Conservation (phyloP, 148 eudicot genomes). For the Cornus florida region DNA sequence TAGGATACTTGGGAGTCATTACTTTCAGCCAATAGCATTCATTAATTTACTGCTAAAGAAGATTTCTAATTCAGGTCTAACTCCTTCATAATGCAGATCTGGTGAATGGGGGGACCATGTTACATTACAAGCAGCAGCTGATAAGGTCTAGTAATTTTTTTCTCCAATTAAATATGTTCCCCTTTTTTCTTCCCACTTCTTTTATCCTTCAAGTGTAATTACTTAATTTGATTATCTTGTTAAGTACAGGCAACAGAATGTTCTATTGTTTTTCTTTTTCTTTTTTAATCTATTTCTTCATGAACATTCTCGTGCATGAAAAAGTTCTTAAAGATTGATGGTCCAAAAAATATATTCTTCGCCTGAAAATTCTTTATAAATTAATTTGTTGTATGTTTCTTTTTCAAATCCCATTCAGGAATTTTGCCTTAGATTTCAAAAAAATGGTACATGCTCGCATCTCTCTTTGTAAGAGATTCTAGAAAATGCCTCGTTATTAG, state of each 20-base stretch:
- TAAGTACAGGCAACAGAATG: neutral
- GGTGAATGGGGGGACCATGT: constrained; percentile 98
- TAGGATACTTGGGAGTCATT: constrained; percentile 30
- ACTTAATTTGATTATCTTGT: constrained; percentile 2
- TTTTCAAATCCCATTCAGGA: neutral
- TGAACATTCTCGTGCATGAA: neutral
- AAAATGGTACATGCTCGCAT: neutral
- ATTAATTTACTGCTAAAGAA: constrained; percentile 1
- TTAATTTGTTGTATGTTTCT: neutral
- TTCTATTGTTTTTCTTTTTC: neutral
- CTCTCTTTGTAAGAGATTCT: neutral
- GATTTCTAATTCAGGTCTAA: neutral
- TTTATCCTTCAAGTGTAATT: neutral
- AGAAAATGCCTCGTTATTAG: too few relatives aligned
- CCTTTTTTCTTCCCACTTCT: neutral
- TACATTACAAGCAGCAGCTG: constrained; percentile 95
- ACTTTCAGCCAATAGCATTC: constrained; percentile 4
- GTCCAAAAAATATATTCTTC: neutral
- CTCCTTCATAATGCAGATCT: constrained; percentile 38
- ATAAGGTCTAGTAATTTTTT: constrained; percentile 47
- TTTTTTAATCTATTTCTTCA: neutral
- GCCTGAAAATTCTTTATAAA: neutral
- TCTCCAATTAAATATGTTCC: neutral
- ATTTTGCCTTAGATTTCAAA: neutral
- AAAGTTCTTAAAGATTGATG: neutral